Percentiles rank a stretch among this genome's conserved stretches.
Evolutionary conservation across 164 flowering plant species (phyloP).

Genomic region (Sextonia rubra): DNA sequence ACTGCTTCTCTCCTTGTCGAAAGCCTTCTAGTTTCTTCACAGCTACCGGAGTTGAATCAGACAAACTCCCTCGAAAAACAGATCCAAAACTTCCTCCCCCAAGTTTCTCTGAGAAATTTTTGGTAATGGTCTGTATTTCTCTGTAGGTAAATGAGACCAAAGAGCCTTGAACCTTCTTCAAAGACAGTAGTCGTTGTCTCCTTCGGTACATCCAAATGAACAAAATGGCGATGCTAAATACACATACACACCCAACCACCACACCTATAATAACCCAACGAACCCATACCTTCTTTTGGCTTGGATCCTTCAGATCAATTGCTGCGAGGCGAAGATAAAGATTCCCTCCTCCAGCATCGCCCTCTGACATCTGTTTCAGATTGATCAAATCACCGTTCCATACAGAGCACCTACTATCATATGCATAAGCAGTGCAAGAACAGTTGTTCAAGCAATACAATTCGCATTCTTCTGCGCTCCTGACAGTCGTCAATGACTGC

Average conservation of each 20-base stretch:
- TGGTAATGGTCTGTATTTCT: slow-evolving; percentile 41
- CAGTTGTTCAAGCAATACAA: slow-evolving; percentile 15
- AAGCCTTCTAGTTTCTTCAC: slow-evolving; percentile 44
- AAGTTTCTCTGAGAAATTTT: slow-evolving; percentile 41
- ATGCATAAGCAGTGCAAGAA: slow-evolving; percentile 18
- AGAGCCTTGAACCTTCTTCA: slow-evolving; percentile 28
- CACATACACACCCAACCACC: slow-evolving; percentile 7
- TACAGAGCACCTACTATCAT: not conserved
- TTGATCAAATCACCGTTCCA: slow-evolving; percentile 13
- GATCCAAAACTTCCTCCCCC: slow-evolving; percentile 56
- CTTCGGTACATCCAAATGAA: slow-evolving; percentile 5
- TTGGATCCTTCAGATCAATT: not conserved
- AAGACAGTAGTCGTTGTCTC: slow-evolving; percentile 1
- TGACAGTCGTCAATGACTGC: not conserved
- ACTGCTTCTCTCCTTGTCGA: slow-evolving; percentile 50
- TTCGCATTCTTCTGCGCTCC: slow-evolving; percentile 6
- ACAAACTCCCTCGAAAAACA: slow-evolving; percentile 38
- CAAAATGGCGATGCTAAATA: slow-evolving; percentile 7
- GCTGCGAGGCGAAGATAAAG: not conserved
- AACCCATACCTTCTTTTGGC: slow-evolving; percentile 4
- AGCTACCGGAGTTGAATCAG: slow-evolving; percentile 30
- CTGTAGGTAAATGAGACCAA: slow-evolving; percentile 30
- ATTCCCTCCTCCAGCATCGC: not conserved
- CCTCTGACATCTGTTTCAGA: slow-evolving; percentile 2
- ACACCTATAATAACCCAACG: slow-evolving; percentile 16